Conservation (phyloP, 257 asterid species). For the Verbena officinalis region DNA sequence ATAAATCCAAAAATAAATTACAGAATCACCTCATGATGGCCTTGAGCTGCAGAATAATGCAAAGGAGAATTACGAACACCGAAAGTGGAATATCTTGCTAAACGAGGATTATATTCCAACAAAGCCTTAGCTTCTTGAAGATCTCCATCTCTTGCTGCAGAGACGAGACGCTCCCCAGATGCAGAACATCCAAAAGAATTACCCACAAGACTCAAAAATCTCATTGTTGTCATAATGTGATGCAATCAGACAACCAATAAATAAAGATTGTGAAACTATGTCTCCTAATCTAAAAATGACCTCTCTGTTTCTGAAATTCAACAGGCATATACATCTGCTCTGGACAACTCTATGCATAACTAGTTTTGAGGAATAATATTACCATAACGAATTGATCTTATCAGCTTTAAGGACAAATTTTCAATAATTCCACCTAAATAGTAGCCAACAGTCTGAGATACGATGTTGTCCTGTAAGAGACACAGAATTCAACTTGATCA, state of each 20-base stretch:
- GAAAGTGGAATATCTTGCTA: constrained; percentile 81
- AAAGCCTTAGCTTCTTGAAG: constrained; percentile 93
- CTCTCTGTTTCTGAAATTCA: constrained; percentile 2
- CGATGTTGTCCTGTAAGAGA: too few relatives aligned
- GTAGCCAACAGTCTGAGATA: too few relatives aligned
- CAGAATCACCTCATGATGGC: constrained; percentile 76
- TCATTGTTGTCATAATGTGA: constrained; percentile 45
- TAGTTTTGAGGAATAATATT: constrained; percentile 11
- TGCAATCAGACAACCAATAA: constrained; percentile 26
- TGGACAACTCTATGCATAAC: constrained; percentile 4
- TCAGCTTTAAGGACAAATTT: constrained; percentile 18
- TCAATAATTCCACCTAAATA: constrained; percentile 37
- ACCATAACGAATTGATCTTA: constrained; percentile 21
- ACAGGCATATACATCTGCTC: background rate
- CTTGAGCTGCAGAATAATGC: constrained; percentile 92
- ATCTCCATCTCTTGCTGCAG: constrained; percentile 97
- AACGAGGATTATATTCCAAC: constrained; percentile 86
- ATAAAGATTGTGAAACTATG: background rate
- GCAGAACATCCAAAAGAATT: constrained; percentile 95
- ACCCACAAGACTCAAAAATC: constrained; percentile 83
- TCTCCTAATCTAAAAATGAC: constrained; percentile 16
- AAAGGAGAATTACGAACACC: constrained; percentile 93
- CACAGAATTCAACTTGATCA: constrained; percentile 25
- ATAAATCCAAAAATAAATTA: background rate
- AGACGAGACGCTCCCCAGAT: constrained; percentile 82